A percentile compares a stretch with the other conserved stretches of the same genome.
These are phyloP conservation scores for Saccharomyces pastorianus DNA, from an alignment of 1,139 yeast genomes.

Conservation along the genomic window DNA sequence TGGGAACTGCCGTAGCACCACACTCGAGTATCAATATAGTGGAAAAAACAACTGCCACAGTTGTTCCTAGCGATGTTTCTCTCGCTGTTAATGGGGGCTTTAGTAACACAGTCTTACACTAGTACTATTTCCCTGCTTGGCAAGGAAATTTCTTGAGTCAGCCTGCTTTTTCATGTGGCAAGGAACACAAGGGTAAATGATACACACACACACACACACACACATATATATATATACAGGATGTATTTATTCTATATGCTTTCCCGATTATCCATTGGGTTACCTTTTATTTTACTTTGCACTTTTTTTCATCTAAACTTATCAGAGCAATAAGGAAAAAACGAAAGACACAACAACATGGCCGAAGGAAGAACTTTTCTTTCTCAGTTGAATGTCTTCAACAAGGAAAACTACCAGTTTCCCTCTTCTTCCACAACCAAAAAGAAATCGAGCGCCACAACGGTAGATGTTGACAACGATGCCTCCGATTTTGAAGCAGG, in stretches of 20 bases:
- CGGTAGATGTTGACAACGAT: constrained; percentile 9
- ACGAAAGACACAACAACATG: constrained; percentile 10
- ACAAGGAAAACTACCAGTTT: constrained; percentile 22
- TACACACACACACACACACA: no score
- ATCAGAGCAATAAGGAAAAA: neutral
- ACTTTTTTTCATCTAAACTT: no score
- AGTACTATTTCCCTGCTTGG: neutral
- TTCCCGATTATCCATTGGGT: no score
- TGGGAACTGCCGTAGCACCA: neutral
- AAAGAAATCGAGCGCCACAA: constrained; percentile 1
- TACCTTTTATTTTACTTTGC: no score
- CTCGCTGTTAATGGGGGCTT: neutral
- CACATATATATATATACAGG: neutral
- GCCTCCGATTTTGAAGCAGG: constrained; percentile 22
- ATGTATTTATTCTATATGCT: no score
- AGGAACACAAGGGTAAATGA: neutral
- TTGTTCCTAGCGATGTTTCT: neutral
- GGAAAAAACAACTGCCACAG: neutral
- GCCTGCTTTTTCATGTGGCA: neutral
- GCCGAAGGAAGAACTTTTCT: constrained; percentile 15
- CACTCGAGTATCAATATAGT: neutral
- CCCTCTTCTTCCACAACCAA: constrained; percentile 5
- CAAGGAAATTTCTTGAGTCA: neutral
- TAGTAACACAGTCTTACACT: neutral
- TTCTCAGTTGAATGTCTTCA: constrained; percentile 26